Evolutionary conservation across 768 basidiomycete genomes (phyloP).

Genomic region (Boletus patriciae): DNA sequence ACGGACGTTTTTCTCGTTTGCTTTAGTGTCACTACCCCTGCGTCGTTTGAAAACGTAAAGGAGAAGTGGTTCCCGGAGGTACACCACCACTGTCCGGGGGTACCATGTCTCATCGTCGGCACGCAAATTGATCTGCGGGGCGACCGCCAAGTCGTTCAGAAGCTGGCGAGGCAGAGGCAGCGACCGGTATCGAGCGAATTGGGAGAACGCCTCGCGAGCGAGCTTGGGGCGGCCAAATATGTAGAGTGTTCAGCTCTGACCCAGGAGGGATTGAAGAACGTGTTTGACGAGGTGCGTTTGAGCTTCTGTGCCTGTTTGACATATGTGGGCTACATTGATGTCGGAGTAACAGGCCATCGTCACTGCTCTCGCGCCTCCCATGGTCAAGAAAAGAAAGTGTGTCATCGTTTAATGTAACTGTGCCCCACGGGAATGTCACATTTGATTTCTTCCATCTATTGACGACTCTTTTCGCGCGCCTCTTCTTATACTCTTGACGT

Average conservation of each 20-base stretch:
- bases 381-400: slow-evolving; percentile 83
- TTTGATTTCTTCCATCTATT: slow-evolving; percentile 36
- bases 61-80: slow-evolving; percentile 99
- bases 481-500: slow-evolving; percentile 37
- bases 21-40: slow-evolving; percentile 97
- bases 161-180: slow-evolving; percentile 95
- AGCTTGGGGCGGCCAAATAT: slow-evolving; percentile 97
- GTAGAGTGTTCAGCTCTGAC: slow-evolving; percentile 99
- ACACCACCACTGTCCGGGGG: slow-evolving; percentile 98
- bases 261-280: slow-evolving; percentile 99
- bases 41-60: slow-evolving; percentile 99
- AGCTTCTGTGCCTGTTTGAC: background rate
- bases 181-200: slow-evolving; percentile 83
- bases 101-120: slow-evolving; percentile 98
- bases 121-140: slow-evolving; percentile 98
- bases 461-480: slow-evolving; percentile 35
- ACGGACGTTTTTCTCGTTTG: slow-evolving; percentile 99
- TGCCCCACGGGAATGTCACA: slow-evolving; percentile 28
- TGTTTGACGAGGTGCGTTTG: slow-evolving; percentile 92
- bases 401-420: slow-evolving; percentile 68
- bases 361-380: slow-evolving; percentile 95
- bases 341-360: slow-evolving; percentile 73
- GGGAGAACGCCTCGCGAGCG: slow-evolving; percentile 94
- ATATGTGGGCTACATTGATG: slow-evolving; percentile 2
- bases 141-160: slow-evolving; percentile 90